Evolutionary conservation across 2,329 filamentous ascomycete species (phyloP).

Genomic region (Penicillium sp.): DNA sequence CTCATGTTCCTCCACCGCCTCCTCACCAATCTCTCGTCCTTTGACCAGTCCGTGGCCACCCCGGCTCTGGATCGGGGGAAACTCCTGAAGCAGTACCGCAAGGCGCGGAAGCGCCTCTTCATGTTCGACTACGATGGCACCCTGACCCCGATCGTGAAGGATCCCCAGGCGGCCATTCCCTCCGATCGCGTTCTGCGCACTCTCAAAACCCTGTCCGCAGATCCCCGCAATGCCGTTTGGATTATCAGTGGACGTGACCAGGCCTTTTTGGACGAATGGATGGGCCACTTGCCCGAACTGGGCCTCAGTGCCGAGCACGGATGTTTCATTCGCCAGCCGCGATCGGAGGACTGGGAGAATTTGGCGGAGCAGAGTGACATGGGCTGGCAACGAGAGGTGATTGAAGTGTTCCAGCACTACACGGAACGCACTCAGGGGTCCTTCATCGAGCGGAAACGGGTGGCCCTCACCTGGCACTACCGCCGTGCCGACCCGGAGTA

Average conservation of each 20-base stretch:
- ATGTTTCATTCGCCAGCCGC: conserved; percentile 83
- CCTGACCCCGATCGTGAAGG: conserved; percentile 87
- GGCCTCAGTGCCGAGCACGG: conserved; percentile 97
- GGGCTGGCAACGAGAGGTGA: conserved; percentile 83
- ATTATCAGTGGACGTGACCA: conserved; percentile 95
- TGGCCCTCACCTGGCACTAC: conserved; percentile 96
- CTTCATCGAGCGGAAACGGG: conserved; percentile 90
- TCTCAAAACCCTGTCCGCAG: conserved; percentile 70
- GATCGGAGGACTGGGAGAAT: conserved; percentile 75
- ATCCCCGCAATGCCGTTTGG: conserved; percentile 87
- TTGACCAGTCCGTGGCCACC: conserved; percentile 68
- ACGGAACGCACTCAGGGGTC: conserved; percentile 82
- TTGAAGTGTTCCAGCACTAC: conserved; percentile 79
- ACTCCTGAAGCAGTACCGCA: conserved; percentile 67
- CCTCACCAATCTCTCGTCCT: conserved; percentile 71
- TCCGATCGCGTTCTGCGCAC: conserved; percentile 76
- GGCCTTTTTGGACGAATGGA: conserved; percentile 80
- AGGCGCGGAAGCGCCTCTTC: conserved; percentile 74
- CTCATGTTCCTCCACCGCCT: conserved; percentile 71
- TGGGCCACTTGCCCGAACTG: conserved; percentile 82
- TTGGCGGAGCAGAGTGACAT: conserved; percentile 81
- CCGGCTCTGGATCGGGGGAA: conserved; percentile 71
- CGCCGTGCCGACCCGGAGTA: conserved; percentile 82
- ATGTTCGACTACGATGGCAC: conserved; percentile 99
- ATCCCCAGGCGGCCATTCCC: conserved; percentile 82